Evolutionary conservation across 768 basidiomycete species (phyloP).

Genomic region (Inosperma sp.): DNA sequence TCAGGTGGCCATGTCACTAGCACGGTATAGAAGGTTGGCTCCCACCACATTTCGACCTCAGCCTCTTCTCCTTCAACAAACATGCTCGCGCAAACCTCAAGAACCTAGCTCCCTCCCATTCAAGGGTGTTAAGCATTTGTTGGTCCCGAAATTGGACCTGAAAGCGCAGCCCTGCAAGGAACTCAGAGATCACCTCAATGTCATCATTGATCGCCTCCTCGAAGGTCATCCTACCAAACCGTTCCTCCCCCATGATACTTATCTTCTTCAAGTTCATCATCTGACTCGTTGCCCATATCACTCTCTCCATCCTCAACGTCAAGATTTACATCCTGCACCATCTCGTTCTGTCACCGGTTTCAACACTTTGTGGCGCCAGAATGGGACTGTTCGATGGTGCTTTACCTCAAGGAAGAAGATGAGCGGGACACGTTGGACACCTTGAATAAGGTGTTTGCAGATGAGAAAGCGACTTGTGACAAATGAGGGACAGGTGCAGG

Average conservation of each 20-base stretch:
- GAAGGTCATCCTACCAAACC: not conserved
- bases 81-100: not conserved
- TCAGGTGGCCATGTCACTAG: not conserved
- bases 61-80: not conserved
- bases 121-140: not conserved
- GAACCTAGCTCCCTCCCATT: not conserved
- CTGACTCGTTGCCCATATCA: constrained; percentile 7
- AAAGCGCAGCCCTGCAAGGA: not conserved
- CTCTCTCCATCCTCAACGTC: not conserved
- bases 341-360: too few relatives aligned
- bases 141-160: not conserved
- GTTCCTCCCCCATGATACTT: not conserved
- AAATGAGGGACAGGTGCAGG: too few relatives aligned
- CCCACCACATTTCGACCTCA: not conserved
- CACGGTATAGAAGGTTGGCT: not conserved
- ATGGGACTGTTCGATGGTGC: too few relatives aligned
- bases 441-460: constrained; percentile 18
- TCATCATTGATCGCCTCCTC: not conserved
- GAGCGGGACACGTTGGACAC: constrained; percentile 12
- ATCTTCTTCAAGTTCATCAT: not conserved
- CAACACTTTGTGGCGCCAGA: too few relatives aligned
- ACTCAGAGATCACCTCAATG: not conserved
- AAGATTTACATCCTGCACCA: too few relatives aligned
- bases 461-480: constrained; percentile 13
- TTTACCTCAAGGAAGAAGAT: constrained; percentile 18